These are phyloP conservation scores for Chaetoceros muelleri DNA, from an alignment of 108 stramenopile genomes.

Conservation along the genomic window DNA sequence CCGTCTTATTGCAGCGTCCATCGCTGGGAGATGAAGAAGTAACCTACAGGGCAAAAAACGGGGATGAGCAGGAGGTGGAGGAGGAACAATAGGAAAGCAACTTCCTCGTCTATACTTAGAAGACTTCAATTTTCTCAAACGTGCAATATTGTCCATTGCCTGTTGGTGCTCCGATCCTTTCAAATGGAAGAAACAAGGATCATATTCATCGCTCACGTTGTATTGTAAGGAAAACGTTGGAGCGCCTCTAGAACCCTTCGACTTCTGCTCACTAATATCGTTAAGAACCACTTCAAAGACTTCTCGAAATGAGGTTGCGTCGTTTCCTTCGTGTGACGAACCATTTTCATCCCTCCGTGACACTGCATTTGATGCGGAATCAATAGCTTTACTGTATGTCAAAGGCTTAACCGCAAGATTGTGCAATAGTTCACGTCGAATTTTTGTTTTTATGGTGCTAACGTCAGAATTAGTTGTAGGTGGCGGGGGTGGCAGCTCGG, in stretches of 20 bases:
- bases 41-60: slow-evolving; percentile 71
- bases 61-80: slow-evolving; percentile 75
- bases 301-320: slow-evolving; percentile 50
- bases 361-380: slow-evolving; percentile 59
- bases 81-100: slow-evolving; percentile 67
- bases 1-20: slow-evolving; percentile 81
- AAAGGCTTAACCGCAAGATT: slow-evolving; percentile 79
- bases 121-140: slow-evolving; percentile 58
- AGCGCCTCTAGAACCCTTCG: slow-evolving; percentile 59
- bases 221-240: slow-evolving; percentile 71
- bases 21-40: slow-evolving; percentile 60
- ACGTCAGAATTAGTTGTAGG: slow-evolving; percentile 46
- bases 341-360: slow-evolving; percentile 58
- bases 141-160: slow-evolving; percentile 85
- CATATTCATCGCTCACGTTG: slow-evolving; percentile 79
- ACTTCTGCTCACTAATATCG: slow-evolving; percentile 58
- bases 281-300: slow-evolving; percentile 61
- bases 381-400: slow-evolving; percentile 82
- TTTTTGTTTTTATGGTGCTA: slow-evolving; percentile 41
- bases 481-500: slow-evolving; percentile 79
- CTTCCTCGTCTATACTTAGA: slow-evolving; percentile 19
- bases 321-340: slow-evolving; percentile 5
- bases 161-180: slow-evolving; percentile 86
- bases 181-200: slow-evolving; percentile 83
- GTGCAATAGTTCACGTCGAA: slow-evolving; percentile 84